Evolutionary conservation across 1,139 yeast genomes (phyloP).

Genomic region (Debaryomycetaceae sp.): DNA sequence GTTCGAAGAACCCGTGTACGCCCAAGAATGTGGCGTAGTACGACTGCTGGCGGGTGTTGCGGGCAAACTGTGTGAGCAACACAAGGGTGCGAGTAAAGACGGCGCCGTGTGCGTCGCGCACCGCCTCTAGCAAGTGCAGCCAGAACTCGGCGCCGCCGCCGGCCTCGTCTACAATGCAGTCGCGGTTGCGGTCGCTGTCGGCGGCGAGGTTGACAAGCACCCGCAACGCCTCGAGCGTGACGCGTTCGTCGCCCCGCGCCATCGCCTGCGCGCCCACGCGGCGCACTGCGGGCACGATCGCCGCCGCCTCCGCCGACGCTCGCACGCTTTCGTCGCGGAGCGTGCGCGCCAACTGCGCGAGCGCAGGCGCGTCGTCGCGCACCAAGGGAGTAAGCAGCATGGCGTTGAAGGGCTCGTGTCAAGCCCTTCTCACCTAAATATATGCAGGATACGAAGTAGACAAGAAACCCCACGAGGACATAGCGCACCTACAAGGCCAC

Average conservation of each 20-base stretch:
- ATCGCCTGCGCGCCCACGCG: constrained; percentile 2
- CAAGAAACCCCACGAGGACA: background rate
- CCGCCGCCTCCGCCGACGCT: constrained; percentile 11
- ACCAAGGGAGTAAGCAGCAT: background rate
- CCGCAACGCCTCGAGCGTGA: constrained; percentile 19
- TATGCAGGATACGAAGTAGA: background rate
- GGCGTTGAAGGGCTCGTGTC: background rate
- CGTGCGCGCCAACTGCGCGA: constrained; percentile 21
- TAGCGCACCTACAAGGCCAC: background rate
- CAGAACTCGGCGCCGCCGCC: constrained; percentile 1
- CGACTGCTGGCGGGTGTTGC: constrained; percentile 20
- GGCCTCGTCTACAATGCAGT: no score
- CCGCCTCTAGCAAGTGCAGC: constrained; percentile 4
- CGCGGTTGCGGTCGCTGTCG: constrained; percentile 31
- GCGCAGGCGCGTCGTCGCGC: constrained; percentile 4
- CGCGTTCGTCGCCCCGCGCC: constrained; percentile 3
- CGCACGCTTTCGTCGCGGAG: constrained; percentile 26
- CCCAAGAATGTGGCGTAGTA: constrained; percentile 16
- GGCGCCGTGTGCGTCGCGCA: no score
- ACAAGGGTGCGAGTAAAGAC: no score
- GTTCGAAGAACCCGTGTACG: constrained; percentile 9
- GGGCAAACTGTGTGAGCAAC: constrained; percentile 33
- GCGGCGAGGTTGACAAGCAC: constrained; percentile 35
- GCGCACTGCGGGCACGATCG: constrained; percentile 9
- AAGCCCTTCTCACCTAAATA: background rate